Percentiles rank a stretch among this genome's conserved stretches.
Evolutionary conservation across 805 yeast species (phyloP).

Genomic region (Candida loeiensis): DNA sequence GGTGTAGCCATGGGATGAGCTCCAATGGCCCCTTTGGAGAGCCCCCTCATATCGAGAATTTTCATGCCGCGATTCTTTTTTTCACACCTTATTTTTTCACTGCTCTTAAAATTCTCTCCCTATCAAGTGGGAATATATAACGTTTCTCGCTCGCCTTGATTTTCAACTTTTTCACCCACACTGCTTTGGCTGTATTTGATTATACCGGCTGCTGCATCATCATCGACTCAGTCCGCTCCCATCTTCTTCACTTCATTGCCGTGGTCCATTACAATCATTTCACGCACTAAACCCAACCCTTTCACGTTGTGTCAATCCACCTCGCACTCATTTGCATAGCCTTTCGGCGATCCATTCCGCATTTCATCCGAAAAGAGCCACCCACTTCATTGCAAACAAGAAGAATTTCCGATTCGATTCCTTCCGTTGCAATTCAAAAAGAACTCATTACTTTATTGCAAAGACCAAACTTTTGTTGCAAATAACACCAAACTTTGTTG

Average conservation of each 20-base stretch:
- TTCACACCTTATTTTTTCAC: neutral
- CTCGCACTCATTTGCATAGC: neutral
- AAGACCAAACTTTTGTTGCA: too few relatives aligned
- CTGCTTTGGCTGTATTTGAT: slow-evolving; percentile 4
- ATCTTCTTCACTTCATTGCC: neutral
- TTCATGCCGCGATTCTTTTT: slow-evolving; percentile 3
- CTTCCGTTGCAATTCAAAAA: too few relatives aligned
- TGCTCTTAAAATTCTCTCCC: slow-evolving; percentile 2
- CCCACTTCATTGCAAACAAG: too few relatives aligned
- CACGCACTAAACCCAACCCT: neutral
- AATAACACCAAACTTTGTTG: too few relatives aligned
- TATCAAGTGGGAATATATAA: slow-evolving; percentile 1
- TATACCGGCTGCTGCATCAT: slow-evolving; percentile 1
- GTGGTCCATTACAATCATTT: neutral
- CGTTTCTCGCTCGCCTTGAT: slow-evolving; percentile 1
- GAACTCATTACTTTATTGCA: too few relatives aligned
- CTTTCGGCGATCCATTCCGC: neutral
- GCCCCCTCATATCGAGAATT: neutral
- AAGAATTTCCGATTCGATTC: too few relatives aligned
- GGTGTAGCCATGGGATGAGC: too few relatives aligned
- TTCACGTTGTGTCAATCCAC: neutral
- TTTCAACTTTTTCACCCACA: slow-evolving; percentile 2
- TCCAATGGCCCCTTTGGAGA: neutral
- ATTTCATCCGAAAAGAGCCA: too few relatives aligned
- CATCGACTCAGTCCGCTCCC: neutral